Evolutionary conservation across 352 stramenopile genomes (phyloP), one percentile per base, ranked within the genome.

Genomic region (Globisporangium acanthophoron): DNA sequence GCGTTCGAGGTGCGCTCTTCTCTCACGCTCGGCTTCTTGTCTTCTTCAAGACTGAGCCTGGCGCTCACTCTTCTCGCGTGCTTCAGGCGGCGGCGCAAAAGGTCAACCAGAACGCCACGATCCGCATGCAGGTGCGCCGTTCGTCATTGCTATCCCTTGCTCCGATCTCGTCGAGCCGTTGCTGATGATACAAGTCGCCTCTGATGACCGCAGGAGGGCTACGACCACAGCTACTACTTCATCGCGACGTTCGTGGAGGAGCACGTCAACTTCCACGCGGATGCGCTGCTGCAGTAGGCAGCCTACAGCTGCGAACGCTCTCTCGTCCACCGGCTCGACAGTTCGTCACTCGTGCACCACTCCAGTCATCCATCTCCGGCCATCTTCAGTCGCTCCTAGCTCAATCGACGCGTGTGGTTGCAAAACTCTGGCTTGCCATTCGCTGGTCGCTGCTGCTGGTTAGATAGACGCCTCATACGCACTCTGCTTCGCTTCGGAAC

Each of bases 151-250:
- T 12, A 4, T 43, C 3, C 11, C 35, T 41, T 15, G 9, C 35
- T 12, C 37, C 5, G 37, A 18, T 43, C 12, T 43, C 37, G 37
- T 6, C 8, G 33, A 39, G 31, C 33, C 1, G 12, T 2, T 37
- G 29, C 13, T 52, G 20, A 13, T 49, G n/a, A 52, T 6, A 33
- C 40, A 29, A 44, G 46, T 37, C 43, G n/a, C 41, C 8, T 46
- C 41, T 46, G 41, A 18, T 8, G 54, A 48, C 15, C 56, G 35
- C 68, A 90, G 71, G 83, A 97, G 18, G 96, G 93, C 44, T 99
- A 98, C 71, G 96, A 99, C 71, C 96, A 99, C 83, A 95, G 83
- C 61, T 99, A 99, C 73, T 98, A 97, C 67, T 98, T 98, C 77
- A 98, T 99, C 66, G 79, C 88, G 61, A 94, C 92, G 2, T 98